Percentiles rank a stretch among this genome's conserved stretches.
Evolutionary conservation across 108 stramenopile species (phyloP).

Genomic region (Cyclotella sp.): DNA sequence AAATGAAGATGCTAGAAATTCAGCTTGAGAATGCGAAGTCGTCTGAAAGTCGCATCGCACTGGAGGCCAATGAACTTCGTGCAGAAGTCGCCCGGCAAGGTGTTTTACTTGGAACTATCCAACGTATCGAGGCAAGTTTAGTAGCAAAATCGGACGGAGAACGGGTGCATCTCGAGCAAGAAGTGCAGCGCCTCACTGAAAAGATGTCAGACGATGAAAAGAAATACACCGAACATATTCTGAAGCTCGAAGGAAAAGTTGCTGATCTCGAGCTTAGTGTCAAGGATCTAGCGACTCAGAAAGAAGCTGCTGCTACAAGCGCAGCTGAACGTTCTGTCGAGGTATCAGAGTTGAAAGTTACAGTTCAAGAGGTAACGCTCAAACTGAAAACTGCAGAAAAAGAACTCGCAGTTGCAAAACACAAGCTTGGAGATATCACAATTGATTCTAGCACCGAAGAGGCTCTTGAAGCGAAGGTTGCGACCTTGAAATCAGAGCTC

Average conservation of each 20-base stretch:
- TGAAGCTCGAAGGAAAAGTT: constrained; percentile 61
- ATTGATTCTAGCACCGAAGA: constrained; percentile 60
- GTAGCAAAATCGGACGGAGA: constrained; percentile 66
- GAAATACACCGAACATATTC: constrained; percentile 50
- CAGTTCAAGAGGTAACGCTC: constrained; percentile 52
- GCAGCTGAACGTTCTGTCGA: constrained; percentile 52
- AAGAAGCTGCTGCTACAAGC: constrained; percentile 46
- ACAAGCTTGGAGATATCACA: constrained; percentile 46
- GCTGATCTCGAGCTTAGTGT: constrained; percentile 52
- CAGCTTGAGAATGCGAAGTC: constrained; percentile 72
- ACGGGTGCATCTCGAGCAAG: constrained; percentile 57
- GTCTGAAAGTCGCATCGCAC: constrained; percentile 61
- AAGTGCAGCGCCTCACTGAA: constrained; percentile 48
- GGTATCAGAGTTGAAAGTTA: constrained; percentile 50
- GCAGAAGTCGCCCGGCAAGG: constrained; percentile 75
- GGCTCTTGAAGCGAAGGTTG: constrained; percentile 59
- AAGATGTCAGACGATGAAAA: constrained; percentile 42
- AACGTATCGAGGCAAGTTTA: constrained; percentile 83
- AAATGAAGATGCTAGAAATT: constrained; percentile 63
- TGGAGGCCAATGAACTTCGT: constrained; percentile 68
- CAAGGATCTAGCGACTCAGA: constrained; percentile 53
- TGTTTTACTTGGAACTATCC: constrained; percentile 70
- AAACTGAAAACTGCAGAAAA: constrained; percentile 56
- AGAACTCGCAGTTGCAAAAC: constrained; percentile 50
- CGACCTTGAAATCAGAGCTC: constrained; percentile 60